Evolutionary conservation across 208 protist genomes (phyloP), one percentile per base, ranked within the genome.

Genomic region (Leishmania arabica): DNA sequence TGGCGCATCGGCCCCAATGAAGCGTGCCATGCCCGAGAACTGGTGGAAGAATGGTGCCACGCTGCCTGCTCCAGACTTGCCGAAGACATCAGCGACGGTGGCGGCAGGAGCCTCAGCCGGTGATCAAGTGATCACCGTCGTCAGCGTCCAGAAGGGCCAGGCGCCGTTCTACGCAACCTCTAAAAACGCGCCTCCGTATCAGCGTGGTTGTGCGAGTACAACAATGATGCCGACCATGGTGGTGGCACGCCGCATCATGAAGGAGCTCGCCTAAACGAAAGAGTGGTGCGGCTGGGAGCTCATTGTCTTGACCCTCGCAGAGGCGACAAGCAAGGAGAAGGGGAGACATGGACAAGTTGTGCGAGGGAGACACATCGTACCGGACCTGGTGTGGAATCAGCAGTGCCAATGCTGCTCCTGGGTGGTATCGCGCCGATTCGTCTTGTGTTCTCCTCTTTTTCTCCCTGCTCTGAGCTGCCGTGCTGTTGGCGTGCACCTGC

Each of bases 121-220:
- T 21, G 65, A 62, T 37, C 78, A 83, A 19, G 83, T 90, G 62
- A 84, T 97, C 40, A 96, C 95, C 3, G 90, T 95, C 24, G 78
- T 97, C 42, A 90, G 84, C 13, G 92, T 97, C 9, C 58, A 75
- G 21, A 84, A 88, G 15, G 95, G 95, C 0, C 87, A 89, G 76
- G 91, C 93, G 37, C 95, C 95, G 15, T 96, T 96, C 77, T 97
- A 96, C 77, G 86, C 89, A 0, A 85, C 84, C 2, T 79, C 84
- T 9, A 90, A 90, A 45, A 74, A 88, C 11, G 82, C 89, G 11
- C 84, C 91, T 34, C 95, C 95, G 77, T 97, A 96, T 65, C 79
- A 85, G 76, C 91, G 95, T 51, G 87, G 84, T 19, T 93, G 90
- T 85, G 95, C 95, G 37, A 97, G 95, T 72, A 96, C 95, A 8